phyloP scores from a whole-genome alignment of 371 early-diverging fungal species.

The Smittium culicis region DNA sequence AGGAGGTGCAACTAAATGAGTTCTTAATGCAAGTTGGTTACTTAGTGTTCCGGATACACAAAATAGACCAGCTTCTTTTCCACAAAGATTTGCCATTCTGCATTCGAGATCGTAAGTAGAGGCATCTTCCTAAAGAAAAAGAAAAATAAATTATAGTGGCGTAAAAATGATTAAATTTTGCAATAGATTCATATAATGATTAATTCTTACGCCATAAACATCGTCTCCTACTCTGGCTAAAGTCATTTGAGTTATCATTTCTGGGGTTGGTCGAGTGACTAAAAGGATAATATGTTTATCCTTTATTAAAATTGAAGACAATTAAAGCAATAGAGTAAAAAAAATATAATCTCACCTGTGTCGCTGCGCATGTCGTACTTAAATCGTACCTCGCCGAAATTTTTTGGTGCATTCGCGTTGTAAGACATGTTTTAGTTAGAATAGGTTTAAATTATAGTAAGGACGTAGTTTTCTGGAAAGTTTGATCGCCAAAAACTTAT shows the following conservation, averaged over 20 bases:
- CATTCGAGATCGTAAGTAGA: slow-evolving; percentile 58
- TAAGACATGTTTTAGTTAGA: background rate
- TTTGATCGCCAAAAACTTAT: no score
- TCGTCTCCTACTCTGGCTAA: slow-evolving; percentile 64
- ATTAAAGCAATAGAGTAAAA: background rate
- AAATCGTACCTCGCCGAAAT: background rate
- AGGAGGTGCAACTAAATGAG: slow-evolving; percentile 64
- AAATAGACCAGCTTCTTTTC: slow-evolving; percentile 71
- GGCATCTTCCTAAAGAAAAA: slow-evolving; percentile 38
- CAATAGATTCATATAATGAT: no score
- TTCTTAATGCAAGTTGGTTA: slow-evolving; percentile 74
- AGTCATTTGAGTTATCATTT: slow-evolving; percentile 68
- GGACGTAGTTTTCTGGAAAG: background rate
- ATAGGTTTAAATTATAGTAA: background rate
- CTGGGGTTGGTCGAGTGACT: slow-evolving; percentile 64
- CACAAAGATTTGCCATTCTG: slow-evolving; percentile 51
- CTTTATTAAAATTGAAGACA: no score
- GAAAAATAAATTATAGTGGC: background rate
- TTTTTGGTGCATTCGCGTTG: slow-evolving; percentile 2
- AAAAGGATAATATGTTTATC: no score
- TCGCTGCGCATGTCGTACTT: slow-evolving; percentile 20
- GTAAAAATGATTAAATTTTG: no score
- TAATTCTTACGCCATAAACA: slow-evolving; percentile 45
- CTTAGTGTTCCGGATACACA: slow-evolving; percentile 75
- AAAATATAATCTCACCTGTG: slow-evolving; percentile 22